Evolutionary conservation across 106 monocot species (phyloP).

Genomic region (Dioscorea dumetorum): DNA sequence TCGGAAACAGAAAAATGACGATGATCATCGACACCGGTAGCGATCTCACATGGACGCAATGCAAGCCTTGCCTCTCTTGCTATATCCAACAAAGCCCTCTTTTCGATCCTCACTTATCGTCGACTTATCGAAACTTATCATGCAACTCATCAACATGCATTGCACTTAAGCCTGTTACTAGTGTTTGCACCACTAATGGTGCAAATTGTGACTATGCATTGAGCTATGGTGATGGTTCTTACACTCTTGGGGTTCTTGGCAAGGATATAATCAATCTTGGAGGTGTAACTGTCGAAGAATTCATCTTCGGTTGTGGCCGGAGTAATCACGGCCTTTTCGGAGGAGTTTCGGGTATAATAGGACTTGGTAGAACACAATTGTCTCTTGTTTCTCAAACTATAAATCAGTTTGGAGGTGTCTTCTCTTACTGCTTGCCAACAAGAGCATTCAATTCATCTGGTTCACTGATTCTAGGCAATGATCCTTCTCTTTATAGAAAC

Average conservation of each 20-base stretch:
- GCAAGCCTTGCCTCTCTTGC: constrained; percentile 65
- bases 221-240: constrained; percentile 72
- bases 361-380: constrained; percentile 61
- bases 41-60: constrained; percentile 87
- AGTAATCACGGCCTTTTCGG: constrained; percentile 65
- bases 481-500: constrained; percentile 37
- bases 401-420: constrained; percentile 41
- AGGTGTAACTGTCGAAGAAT: constrained; percentile 21
- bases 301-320: constrained; percentile 63
- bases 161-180: constrained; percentile 18
- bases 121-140: constrained; percentile 40
- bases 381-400: constrained; percentile 54
- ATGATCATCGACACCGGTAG: constrained; percentile 85
- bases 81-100: constrained; percentile 58
- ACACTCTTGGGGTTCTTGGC: constrained; percentile 41
- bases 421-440: constrained; percentile 86
- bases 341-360: constrained; percentile 60
- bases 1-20: constrained; percentile 31
- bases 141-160: constrained; percentile 51
- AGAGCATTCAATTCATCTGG: constrained; percentile 42
- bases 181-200: constrained; percentile 13
- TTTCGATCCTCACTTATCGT: constrained; percentile 56
- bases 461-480: constrained; percentile 50
- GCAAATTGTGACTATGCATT: constrained; percentile 40
- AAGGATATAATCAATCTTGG: constrained; percentile 35